Conservation (phyloP, 176 grass and related monocot species). For the Areca catechu region DNA sequence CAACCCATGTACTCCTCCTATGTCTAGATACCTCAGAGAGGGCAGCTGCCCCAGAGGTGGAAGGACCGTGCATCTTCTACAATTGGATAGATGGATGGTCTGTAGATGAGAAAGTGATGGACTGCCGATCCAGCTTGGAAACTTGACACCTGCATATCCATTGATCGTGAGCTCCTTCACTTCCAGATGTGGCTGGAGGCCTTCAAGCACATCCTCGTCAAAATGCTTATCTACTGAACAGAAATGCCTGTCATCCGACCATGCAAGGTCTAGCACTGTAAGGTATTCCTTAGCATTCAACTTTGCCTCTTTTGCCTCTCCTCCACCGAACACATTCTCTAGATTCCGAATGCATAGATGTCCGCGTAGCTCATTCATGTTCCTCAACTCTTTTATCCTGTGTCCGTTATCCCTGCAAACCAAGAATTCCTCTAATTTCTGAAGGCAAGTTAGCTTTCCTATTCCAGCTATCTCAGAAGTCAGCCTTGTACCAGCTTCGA, state of each 20-base stretch:
- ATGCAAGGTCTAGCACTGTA: constrained; percentile 40
- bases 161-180: constrained; percentile 47
- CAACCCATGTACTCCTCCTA: constrained; percentile 33
- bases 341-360: constrained; percentile 50
- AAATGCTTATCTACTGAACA: constrained; percentile 13
- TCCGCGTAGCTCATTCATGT: constrained; percentile 50
- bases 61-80: constrained; percentile 34
- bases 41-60: constrained; percentile 53
- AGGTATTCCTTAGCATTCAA: constrained; percentile 39
- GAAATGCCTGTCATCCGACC: constrained; percentile 28
- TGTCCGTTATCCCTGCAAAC: constrained; percentile 27
- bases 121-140: constrained; percentile 57
- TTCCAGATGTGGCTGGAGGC: constrained; percentile 39
- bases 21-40: constrained; percentile 38
- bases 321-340: constrained; percentile 33
- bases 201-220: constrained; percentile 37
- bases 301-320: constrained; percentile 36
- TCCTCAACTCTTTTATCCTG: constrained; percentile 42
- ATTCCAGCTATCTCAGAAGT: constrained; percentile 31
- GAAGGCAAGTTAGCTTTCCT: constrained; percentile 49
- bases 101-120: constrained; percentile 28
- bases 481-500: constrained; percentile 28
- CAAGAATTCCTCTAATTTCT: constrained; percentile 52
- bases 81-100: constrained; percentile 59
- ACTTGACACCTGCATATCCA: constrained; percentile 34